These are phyloP conservation scores for Hansenula sp. DNA, from an alignment of 1,139 yeast genomes.

Conservation along the genomic window DNA sequence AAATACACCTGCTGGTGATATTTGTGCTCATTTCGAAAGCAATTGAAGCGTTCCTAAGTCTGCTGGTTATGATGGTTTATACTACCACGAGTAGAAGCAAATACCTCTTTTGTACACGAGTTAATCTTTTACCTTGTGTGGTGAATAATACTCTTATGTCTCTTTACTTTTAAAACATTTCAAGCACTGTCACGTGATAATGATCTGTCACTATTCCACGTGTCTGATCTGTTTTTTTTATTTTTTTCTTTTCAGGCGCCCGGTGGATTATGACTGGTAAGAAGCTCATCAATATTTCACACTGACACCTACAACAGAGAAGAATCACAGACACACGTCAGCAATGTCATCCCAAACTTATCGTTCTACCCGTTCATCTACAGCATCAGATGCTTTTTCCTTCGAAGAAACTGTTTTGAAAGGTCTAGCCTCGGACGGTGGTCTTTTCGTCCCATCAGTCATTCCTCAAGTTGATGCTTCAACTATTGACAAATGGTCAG, in stretches of 20 bases:
- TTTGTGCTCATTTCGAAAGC: too few relatives aligned
- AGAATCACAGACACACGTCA: background rate
- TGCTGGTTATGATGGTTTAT: too few relatives aligned
- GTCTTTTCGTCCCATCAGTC: constrained; percentile 81
- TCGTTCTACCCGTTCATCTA: constrained; percentile 81
- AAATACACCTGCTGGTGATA: too few relatives aligned
- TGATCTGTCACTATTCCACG: background rate
- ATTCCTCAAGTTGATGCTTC: constrained; percentile 68
- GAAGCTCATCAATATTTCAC: constrained; percentile 1
- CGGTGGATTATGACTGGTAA: background rate
- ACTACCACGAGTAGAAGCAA: too few relatives aligned
- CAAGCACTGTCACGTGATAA: background rate
- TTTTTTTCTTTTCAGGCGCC: background rate
- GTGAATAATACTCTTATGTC: too few relatives aligned
- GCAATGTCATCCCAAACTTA: constrained; percentile 49
- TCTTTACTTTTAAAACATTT: background rate
- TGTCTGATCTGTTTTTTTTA: background rate
- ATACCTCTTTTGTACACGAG: too few relatives aligned
- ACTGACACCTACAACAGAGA: background rate
- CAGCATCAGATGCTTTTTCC: constrained; percentile 45
- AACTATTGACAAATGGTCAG: constrained; percentile 65
- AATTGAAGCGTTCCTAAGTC: too few relatives aligned
- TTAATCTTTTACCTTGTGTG: too few relatives aligned
- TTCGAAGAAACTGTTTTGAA: constrained; percentile 93
- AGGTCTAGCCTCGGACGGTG: constrained; percentile 96